Evolutionary conservation across 768 basidiomycete species (phyloP), one percentile per base, ranked within the genome.

Genomic region (Lenzites betulinus): DNA sequence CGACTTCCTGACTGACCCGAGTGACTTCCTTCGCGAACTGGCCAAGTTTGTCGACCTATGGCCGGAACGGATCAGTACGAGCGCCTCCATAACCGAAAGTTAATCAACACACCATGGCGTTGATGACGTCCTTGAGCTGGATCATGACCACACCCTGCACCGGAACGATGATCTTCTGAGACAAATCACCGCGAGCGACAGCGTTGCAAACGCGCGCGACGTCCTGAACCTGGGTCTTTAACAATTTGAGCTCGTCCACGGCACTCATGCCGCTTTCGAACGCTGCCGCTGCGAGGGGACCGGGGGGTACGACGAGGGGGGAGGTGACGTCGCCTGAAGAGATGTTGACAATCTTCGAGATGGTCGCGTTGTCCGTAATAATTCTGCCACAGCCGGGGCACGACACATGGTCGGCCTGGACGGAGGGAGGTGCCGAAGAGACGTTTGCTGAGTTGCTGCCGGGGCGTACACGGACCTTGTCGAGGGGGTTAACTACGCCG

Each of bases 11-110:
- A 66, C 83, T 83, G 59, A 92, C 90, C 59, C 93, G 84, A 59
- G 93, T 94, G 38, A 95, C 93, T 72, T 95, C 93, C 70, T 88
- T 88, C 36, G 95, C 94, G 73, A 98, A 96, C 68, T 90, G 88
- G 58, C 89, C 86, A 28, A 98, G 79, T 67, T 84, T 81, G 70
- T 87, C 86, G 63, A 73, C 85, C 85, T 82, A 65, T 22, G 52
- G 54, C 28, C 55, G 58, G 41, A 11, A 33, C 51, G 50, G 58
- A 42, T 64, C 42, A 63, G 60, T 51, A 35, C 26, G 49, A 48
- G 51, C 55, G 51, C 59, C 11, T 54, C 50, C 30, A 15, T 53
- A 51, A 52, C 54, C 55, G 62, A 59, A 35, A 62, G 57, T 25
- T 26, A 38, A 62, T 55, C 51, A 59, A 66, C 60, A 79, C 63